phyloP scores from a whole-genome alignment of 208 protist species.

The Wallacemonas collosoma region DNA sequence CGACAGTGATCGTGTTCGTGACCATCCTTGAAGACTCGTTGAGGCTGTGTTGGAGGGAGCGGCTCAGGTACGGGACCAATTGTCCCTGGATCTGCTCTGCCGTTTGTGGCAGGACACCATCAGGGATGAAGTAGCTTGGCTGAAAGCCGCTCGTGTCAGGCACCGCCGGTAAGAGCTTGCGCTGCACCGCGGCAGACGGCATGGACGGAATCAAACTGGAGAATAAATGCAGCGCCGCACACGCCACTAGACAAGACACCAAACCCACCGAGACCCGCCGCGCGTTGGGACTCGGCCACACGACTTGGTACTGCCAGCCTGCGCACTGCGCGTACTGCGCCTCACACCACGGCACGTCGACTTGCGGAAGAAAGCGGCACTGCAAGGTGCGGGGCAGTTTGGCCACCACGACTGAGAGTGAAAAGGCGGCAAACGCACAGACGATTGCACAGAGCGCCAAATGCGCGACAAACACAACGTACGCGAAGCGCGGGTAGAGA shows the following conservation, averaged over 20 bases:
- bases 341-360: conserved; percentile 22
- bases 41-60: conserved; percentile 41
- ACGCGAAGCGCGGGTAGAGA: conserved; percentile 45
- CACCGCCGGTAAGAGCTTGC: conserved; percentile 34
- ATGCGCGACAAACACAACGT: conserved; percentile 46
- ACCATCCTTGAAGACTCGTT: conserved; percentile 41
- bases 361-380: conserved; percentile 28
- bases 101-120: conserved; percentile 48
- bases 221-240: conserved; percentile 44
- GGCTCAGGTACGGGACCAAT: conserved; percentile 40
- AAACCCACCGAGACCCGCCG: conserved; percentile 35
- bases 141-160: conserved; percentile 75
- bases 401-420: conserved; percentile 33
- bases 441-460: conserved; percentile 35
- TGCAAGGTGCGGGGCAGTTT: conserved; percentile 19
- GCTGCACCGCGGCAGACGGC: conserved; percentile 20
- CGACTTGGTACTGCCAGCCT: conserved; percentile 22
- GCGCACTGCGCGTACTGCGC: conserved; percentile 24
- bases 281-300: neutral
- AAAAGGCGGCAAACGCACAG: conserved; percentile 57
- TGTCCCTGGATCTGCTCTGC: conserved; percentile 26
- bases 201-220: conserved; percentile 40
- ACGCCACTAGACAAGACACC: conserved; percentile 35
- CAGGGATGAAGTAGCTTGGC: conserved; percentile 69
- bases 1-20: conserved; percentile 59